Evolutionary conservation across 192 early-diverging fungal genomes (phyloP), one percentile per base, ranked within the genome.

Genomic region (Cetraspora pellucida): DNA sequence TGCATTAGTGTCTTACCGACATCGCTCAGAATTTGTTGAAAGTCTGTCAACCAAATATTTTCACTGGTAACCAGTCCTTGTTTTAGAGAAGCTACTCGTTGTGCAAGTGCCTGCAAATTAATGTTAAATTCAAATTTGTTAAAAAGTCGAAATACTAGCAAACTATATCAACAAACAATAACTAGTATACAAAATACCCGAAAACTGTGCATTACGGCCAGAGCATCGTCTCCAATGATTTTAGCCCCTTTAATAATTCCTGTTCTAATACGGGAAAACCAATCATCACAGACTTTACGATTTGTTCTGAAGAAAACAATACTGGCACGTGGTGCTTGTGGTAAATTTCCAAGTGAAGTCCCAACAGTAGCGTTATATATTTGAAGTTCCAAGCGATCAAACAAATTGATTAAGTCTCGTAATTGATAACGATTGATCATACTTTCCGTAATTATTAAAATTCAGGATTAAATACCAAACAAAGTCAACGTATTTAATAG

Each of bases 351-450:
- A 13, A 84, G 81, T 0, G 86, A 83, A 21, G 86, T 85, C 10
- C 92, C 94, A 31, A 84, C 82, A 0, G 83, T 69, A 6, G 92
- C 89, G 80, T 90, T 89, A 25, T 85, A 82, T n/a, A 90, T 83
- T 81, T 94, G 93, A 0, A 92, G 74, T 77, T 95, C 94, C 17
- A 95, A 79, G 44, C 90, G 68, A 80, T 93, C 91, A n/a, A 95
- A 70, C 9, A 95, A 81, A 1, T 70, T 59, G 2, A 95, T 46
- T 19, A 90, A 76, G 43, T 90, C 80, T 7, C 81, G 65, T 28
- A 89, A 57, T n/a, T 74, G 79, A 21, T 66, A 50, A 19, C 54
- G 28, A 50, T 66, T 76, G 10, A 9, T 17, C 13, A 31, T 25
- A 16, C 75, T 66, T 52, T 37, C 31, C 54, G 28, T 31, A 19